phyloP scores from a whole-genome alignment of 1,284 basidiomycete species.

The Microbotryum silenes-acaulis region DNA sequence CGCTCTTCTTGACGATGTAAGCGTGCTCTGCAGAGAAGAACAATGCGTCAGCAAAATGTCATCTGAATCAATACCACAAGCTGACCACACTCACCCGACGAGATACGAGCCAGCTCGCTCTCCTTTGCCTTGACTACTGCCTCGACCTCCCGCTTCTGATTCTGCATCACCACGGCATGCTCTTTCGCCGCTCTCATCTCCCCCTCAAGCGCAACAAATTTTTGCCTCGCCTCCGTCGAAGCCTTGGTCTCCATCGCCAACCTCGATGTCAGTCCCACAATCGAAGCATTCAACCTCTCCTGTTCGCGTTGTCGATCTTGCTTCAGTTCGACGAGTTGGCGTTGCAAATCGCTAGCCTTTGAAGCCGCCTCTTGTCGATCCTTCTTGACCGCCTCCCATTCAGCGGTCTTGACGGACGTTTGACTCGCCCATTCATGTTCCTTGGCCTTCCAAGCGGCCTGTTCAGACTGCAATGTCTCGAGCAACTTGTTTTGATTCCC shows the following conservation, averaged over 20 bases:
- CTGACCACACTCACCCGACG: slow-evolving; percentile 40
- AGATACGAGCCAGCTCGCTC: slow-evolving; percentile 45
- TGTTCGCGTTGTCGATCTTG: slow-evolving; percentile 47
- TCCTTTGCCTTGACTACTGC: slow-evolving; percentile 49
- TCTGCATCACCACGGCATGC: slow-evolving; percentile 49
- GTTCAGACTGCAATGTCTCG: slow-evolving; percentile 23
- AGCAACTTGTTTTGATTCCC: slow-evolving; percentile 29
- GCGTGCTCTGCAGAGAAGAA: neutral
- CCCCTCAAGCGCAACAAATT: slow-evolving; percentile 54
- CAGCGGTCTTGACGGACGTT: slow-evolving; percentile 27
- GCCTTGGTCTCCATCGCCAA: slow-evolving; percentile 70
- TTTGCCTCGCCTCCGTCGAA: slow-evolving; percentile 57
- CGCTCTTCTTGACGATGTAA: neutral
- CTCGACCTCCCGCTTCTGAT: slow-evolving; percentile 50
- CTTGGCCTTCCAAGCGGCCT: slow-evolving; percentile 45
- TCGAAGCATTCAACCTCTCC: slow-evolving; percentile 59
- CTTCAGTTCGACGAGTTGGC: slow-evolving; percentile 12
- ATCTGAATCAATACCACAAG: neutral
- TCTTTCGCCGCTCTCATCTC: slow-evolving; percentile 55
- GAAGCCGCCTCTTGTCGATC: slow-evolving; percentile 10
- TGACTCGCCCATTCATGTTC: slow-evolving; percentile 51
- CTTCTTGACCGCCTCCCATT: slow-evolving; percentile 23
- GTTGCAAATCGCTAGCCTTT: slow-evolving; percentile 8
- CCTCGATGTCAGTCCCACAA: slow-evolving; percentile 75
- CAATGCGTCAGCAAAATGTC: neutral